Base-by-base conservation (phyloP, 345 rosid genomes). In the Linum trigynum region DNA sequence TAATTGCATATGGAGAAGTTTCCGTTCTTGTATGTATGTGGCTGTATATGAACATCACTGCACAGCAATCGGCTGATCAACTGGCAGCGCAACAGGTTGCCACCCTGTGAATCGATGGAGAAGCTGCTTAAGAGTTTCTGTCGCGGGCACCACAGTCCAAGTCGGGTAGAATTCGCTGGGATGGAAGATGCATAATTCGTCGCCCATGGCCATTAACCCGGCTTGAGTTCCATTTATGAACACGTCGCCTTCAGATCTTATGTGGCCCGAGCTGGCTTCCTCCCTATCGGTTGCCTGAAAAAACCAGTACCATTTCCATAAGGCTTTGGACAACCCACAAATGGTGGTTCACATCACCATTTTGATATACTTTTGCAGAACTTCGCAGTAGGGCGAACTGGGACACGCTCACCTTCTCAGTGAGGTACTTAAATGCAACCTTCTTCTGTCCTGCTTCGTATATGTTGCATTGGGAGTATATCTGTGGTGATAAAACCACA, bases 361-460 rank as follows among this genome's bases (percentile, higher is more conserved):
- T 23, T 23, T 23, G 32, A 23, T 23, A 23, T 23, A 41, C 45
- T 41, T 4, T 41, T 41, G 9, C 55, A n/a, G 4, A 42, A 36
- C 43, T 15, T 8, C 5, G 16, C 12, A n/a, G 39, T 10, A 41
- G 14, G 10, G 11, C 39, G 9, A 10, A 63, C 55, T 72, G 9
- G 41, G 55, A 36, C 41, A 65, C 15, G 14, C 67, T 67, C 63
- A 80, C 97, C 92, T 89, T 91, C 73, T 91, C 96, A 4, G 71
- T 80, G n/a, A 83, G 81, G 72, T 91, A 91, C 77, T 91, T 95
- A 60, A 91, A 91, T 10, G 95, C 94, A 43, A 81, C 77, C 84
- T 91, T 91, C 81, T 91, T 95, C 75, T 84, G 81, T 38, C 87
- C 90, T 59, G 95, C 97, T 84, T 95, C 97, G 71, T 95, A 91